Base-by-base conservation (phyloP, 805 yeast genomes). In the Ogataea minuta region DNA sequence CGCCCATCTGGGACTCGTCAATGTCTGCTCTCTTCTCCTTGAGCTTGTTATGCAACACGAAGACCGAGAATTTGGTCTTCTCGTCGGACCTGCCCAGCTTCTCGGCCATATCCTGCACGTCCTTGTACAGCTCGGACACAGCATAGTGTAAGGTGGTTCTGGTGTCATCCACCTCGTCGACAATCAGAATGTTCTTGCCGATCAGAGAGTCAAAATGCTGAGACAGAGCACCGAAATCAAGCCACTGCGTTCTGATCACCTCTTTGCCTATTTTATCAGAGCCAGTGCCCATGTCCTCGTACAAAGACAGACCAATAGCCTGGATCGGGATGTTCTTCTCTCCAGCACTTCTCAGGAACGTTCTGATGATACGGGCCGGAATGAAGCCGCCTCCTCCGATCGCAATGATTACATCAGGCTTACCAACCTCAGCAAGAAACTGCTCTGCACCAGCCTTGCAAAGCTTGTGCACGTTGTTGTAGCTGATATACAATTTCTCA, bases 101-200 rank as follows among this genome's bases (percentile, higher is more conserved):
- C 44, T 64, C 66, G 47, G 86, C 86, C 52, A 80, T 79, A 38
- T 69, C 73, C 34, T 66, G 64, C 31, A 85, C 80, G 48, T 77
- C 84, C 59, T 80, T 78, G 59, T 79, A 74, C 47, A 87, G 69
- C 63, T 87, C 95, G 9, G 78, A 69, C 27, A 86, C 75, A 2
- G 95, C 95, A 56, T 86, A 87, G 59, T 84, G 91, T 41, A 87
- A 68, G 2, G 95, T 87, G 37, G 95, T 87, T 71, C 95, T 82
- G 16, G 95, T 85, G 60, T 87, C 95, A 62, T 87, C 95, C 32
- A 87, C 95, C 67, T 87, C 95, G 62, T 87, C 95, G 24, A 87
- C 93, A 53, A 87, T 84, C 49, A 87, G 66, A 26, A 87, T 72
- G 58, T 79, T 81, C 64, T 86, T 87, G 52, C 95, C 95, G 43